Evolutionary conservation across 164 flowering plant species (phyloP).

Genomic region (Umbellularia californica): DNA sequence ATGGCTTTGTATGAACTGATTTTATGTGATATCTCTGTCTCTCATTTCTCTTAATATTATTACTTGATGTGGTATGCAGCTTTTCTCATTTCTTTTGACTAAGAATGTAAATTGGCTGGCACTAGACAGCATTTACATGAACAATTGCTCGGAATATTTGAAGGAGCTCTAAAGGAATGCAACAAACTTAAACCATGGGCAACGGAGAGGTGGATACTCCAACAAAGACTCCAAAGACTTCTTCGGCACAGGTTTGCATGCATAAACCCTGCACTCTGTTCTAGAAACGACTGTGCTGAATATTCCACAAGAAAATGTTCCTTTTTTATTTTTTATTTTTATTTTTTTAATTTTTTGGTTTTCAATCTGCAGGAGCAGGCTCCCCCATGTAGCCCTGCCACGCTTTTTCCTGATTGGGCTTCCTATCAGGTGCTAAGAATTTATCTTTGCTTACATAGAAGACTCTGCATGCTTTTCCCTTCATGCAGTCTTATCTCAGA

Average conservation of each 20-base stretch:
- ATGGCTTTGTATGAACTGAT: too few relatives aligned
- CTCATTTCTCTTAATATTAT: too few relatives aligned
- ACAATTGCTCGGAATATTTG: not conserved
- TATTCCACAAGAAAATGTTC: not conserved
- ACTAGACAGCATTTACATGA: too few relatives aligned
- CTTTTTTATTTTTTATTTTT: not conserved
- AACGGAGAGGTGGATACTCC: constrained; percentile 28
- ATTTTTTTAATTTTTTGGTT: not conserved
- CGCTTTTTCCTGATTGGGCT: constrained; percentile 31
- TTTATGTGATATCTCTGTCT: too few relatives aligned
- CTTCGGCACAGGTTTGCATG: constrained; percentile 21
- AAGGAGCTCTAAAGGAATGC: constrained; percentile 13
- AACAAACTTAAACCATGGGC: constrained; percentile 24
- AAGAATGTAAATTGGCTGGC: too few relatives aligned
- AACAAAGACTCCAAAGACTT: constrained; percentile 25
- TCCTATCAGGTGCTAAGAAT: constrained; percentile 23
- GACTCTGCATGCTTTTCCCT: not conserved
- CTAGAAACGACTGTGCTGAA: not conserved
- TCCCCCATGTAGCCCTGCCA: constrained; percentile 24
- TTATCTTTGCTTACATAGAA: not conserved
- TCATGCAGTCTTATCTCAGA: not conserved
- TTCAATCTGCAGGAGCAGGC: constrained; percentile 24
- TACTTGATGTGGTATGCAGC: too few relatives aligned
- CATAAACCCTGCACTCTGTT: not conserved
- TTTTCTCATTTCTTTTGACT: too few relatives aligned